A percentile compares a stretch with the other conserved stretches of the same genome.
Evolutionary conservation across 805 yeast species (phyloP).

Genomic region (Saccharomycopsis fibuligera): DNA sequence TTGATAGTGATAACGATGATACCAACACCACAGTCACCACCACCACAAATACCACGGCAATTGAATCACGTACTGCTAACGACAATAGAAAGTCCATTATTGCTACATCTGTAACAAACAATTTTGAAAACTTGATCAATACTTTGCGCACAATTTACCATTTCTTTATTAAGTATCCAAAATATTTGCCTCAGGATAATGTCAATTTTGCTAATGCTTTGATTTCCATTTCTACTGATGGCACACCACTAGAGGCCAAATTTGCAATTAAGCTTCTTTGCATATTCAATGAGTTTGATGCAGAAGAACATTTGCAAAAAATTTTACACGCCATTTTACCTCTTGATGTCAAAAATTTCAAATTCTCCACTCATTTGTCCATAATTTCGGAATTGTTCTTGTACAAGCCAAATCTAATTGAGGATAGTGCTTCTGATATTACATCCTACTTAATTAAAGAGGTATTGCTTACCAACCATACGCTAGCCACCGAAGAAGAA

Average conservation of each 20-base stretch:
- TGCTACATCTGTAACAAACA: background rate
- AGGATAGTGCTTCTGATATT: conserved; percentile 49
- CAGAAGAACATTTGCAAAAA: conserved; percentile 29
- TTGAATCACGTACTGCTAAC: no score
- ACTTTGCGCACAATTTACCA: conserved; percentile 57
- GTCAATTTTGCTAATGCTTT: conserved; percentile 4
- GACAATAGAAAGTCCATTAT: background rate
- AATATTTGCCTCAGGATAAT: conserved; percentile 33
- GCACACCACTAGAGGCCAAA: conserved; percentile 56
- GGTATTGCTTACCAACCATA: conserved; percentile 52
- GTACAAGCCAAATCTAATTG: conserved; percentile 42
- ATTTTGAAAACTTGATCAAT: conserved; percentile 24
- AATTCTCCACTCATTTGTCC: conserved; percentile 51
- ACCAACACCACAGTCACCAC: background rate
- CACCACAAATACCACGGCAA: background rate
- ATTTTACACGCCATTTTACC: conserved; percentile 46
- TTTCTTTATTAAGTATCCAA: conserved; percentile 46
- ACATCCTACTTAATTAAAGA: conserved; percentile 56
- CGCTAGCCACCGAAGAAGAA: conserved; percentile 33
- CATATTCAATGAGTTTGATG: conserved; percentile 32
- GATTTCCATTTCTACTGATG: conserved; percentile 26
- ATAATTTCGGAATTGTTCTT: conserved; percentile 53
- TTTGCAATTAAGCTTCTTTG: conserved; percentile 57
- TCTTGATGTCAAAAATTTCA: conserved; percentile 31
- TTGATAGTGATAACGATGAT: conserved; percentile 22